Evolutionary conservation across 192 early-diverging fungal species (phyloP), one percentile per base, ranked within the genome.

Genomic region (Obelidium mucronatum): DNA sequence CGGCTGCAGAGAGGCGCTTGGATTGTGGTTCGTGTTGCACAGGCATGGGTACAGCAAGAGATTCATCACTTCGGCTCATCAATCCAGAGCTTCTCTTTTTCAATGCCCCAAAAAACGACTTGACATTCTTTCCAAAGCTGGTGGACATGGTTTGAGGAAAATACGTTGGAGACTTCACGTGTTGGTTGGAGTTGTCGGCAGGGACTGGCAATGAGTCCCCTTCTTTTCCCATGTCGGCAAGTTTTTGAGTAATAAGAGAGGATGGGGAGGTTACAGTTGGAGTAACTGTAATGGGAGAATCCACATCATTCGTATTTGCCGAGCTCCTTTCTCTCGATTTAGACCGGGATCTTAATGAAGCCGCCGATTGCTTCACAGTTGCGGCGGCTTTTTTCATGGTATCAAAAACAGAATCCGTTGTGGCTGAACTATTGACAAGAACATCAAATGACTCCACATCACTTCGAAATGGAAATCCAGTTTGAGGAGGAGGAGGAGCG

Each of bases 401-500:
- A n/a, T n/a, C n/a, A n/a, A n/a, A n/a, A n/a, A n/a, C n/a, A n/a
- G n/a, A n/a, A n/a, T n/a, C n/a, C n/a, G n/a, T n/a, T n/a, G n/a
- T n/a, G n/a, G n/a, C n/a, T n/a, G n/a, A n/a, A n/a, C n/a, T n/a
- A n/a, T n/a, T n/a, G n/a, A n/a, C n/a, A n/a, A n/a, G n/a, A n/a
- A n/a, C n/a, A n/a, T n/a, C n/a, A n/a, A n/a, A n/a, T n/a, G n/a
- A n/a, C n/a, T n/a, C n/a, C n/a, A n/a, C n/a, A n/a, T n/a, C n/a
- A n/a, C n/a, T n/a, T 13, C 26, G 28, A 51, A 72, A 79, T 2
- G 70, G 52, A 79, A 82, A 86, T 40, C 82, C 77, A 3, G 85
- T 84, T 61, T 81, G 78, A 15, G 72, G 67, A 11, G 85, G 82
- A 11, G 85, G 85, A 2, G 85, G 82, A 15, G 82, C 64, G 75